Percentiles rank a stretch among this genome's conserved stretches.
Evolutionary conservation across 345 rosid genomes (phyloP).

Genomic region (Hirschfeldia incana): DNA sequence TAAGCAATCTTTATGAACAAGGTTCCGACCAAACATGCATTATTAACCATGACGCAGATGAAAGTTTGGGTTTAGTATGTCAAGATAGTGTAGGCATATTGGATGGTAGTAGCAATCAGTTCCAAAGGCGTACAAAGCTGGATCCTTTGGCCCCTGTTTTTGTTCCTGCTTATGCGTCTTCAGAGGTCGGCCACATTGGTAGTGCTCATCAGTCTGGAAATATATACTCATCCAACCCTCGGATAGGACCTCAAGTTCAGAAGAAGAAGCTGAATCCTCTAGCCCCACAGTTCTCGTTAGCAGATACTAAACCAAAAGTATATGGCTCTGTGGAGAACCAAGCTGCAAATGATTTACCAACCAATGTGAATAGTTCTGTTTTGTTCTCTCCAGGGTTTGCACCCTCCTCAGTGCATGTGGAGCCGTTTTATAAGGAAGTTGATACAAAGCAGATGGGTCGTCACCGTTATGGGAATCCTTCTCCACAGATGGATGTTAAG

Average conservation of each 20-base stretch:
- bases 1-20: not conserved
- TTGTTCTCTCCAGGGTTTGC: slow-evolving; percentile 5
- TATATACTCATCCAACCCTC: slow-evolving; percentile 27
- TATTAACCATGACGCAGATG: not conserved
- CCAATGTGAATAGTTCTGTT: not conserved
- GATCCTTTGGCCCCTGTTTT: slow-evolving; percentile 31
- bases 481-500: slow-evolving; percentile 40
- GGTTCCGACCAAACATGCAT: not conserved
- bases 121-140: slow-evolving; percentile 13
- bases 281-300: slow-evolving; percentile 20
- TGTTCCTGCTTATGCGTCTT: slow-evolving; percentile 28
- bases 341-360: not conserved
- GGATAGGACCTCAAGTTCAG: slow-evolving; percentile 35
- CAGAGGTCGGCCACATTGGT: slow-evolving; percentile 20
- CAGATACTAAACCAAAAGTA: not conserved
- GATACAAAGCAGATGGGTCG: not conserved
- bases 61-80: slow-evolving; percentile 18
- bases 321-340: slow-evolving; percentile 11
- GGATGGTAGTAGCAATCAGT: not conserved
- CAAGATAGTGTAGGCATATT: not conserved
- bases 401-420: not conserved
- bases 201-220: slow-evolving; percentile 19
- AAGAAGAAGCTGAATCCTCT: slow-evolving; percentile 26
- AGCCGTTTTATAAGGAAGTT: not conserved
- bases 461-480: not conserved